A percentile compares a stretch with the other conserved stretches of the same genome.
These are phyloP conservation scores for Lachancea kluyveri DNA, from an alignment of 805 yeast genomes.

Conservation along the genomic window DNA sequence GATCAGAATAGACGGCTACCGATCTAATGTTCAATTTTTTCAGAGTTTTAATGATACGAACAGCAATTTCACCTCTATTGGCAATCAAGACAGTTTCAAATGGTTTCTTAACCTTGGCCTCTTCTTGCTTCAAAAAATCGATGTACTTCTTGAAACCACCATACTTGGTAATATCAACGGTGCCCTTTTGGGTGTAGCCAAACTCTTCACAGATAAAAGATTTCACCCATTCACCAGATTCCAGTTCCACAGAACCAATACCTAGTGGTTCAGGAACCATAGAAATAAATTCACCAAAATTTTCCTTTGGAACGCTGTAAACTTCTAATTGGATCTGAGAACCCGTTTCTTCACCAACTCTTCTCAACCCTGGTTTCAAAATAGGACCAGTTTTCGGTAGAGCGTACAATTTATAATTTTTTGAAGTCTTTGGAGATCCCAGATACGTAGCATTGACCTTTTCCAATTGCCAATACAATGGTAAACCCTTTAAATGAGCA, in stretches of 20 bases:
- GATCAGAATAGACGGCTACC: constrained; percentile 86
- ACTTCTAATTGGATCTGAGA: constrained; percentile 67
- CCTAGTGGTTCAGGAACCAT: constrained; percentile 95
- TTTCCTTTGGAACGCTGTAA: constrained; percentile 72
- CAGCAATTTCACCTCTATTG: constrained; percentile 97
- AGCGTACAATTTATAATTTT: constrained; percentile 71
- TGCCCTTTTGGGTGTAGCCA: constrained; percentile 68
- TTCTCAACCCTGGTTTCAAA: constrained; percentile 83
- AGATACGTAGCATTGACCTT: constrained; percentile 72
- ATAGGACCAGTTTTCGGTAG: constrained; percentile 77
- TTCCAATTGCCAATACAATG: constrained; percentile 89
- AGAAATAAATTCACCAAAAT: constrained; percentile 75
- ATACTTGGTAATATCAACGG: constrained; percentile 72
- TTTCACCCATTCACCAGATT: constrained; percentile 76
- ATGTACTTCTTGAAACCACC: constrained; percentile 83
- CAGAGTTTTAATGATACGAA: constrained; percentile 82
- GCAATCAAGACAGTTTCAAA: constrained; percentile 87
- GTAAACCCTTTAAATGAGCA: constrained; percentile 85
- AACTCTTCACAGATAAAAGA: constrained; percentile 92
- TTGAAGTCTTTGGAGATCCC: constrained; percentile 61
- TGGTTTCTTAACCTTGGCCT: constrained; percentile 43
- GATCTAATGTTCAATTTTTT: constrained; percentile 72
- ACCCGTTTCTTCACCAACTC: constrained; percentile 49
- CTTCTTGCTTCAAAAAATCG: constrained; percentile 13
- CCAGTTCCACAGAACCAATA: constrained; percentile 85